A percentile compares a stretch with the other conserved stretches of the same genome.
Evolutionary conservation across 768 basidiomycete genomes (phyloP).

Genomic region (Imleria badia): DNA sequence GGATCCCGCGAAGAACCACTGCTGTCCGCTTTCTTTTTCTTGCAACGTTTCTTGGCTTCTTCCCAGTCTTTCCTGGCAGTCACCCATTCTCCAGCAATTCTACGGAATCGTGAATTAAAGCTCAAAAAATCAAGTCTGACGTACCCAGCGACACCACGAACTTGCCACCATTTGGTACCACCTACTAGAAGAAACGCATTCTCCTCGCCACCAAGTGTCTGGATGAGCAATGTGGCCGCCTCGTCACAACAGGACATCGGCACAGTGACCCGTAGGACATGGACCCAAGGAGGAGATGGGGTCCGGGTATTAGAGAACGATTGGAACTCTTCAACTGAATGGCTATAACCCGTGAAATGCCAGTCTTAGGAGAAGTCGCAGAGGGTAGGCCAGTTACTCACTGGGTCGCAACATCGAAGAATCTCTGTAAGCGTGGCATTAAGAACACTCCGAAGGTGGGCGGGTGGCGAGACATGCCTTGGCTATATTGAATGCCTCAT

Average conservation of each 20-base stretch:
- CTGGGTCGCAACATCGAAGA: conserved; percentile 70
- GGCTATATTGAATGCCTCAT: conserved; percentile 73
- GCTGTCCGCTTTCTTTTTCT: conserved; percentile 33
- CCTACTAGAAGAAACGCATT: conserved; percentile 70
- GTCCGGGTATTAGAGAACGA: conserved; percentile 79
- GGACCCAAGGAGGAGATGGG: conserved; percentile 83
- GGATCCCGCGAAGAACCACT: conserved; percentile 11
- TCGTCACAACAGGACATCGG: conserved; percentile 75
- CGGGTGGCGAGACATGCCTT: conserved; percentile 47
- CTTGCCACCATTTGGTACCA: conserved; percentile 98
- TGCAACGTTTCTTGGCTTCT: conserved; percentile 58
- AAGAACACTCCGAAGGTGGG: neutral
- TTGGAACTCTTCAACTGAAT: conserved; percentile 82
- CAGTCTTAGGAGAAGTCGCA: neutral
- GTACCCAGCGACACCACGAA: conserved; percentile 79
- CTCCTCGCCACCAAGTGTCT: conserved; percentile 83
- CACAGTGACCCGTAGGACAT: conserved; percentile 65
- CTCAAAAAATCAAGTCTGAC: conserved; percentile 18
- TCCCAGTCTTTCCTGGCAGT: conserved; percentile 81
- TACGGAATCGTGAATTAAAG: conserved; percentile 30
- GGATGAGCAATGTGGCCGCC: conserved; percentile 70
- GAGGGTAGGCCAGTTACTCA: conserved; percentile 35
- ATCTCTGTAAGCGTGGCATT: conserved; percentile 46
- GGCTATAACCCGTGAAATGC: conserved; percentile 40
- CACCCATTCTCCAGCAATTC: conserved; percentile 88